Base-by-base conservation (phyloP, 202 grass and related monocot genomes). In the Hordeum pubiflorum region DNA sequence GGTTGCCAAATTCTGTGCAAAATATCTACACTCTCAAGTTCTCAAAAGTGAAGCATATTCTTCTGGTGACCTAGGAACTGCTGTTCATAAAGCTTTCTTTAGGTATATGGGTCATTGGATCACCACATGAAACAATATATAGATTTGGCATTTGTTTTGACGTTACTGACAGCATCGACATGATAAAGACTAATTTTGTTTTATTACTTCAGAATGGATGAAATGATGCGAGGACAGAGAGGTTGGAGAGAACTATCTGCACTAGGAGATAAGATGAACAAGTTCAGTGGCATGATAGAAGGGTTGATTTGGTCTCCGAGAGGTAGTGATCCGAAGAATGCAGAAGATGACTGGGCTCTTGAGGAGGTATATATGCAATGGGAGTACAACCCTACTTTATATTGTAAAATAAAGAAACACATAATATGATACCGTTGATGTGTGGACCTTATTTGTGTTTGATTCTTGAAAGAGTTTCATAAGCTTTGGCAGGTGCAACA, bases 221-320 rank as follows among this genome's bases (percentile, higher is more conserved):
- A 93, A 74, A 98, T 98, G 96, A 98, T 98, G 96, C 86, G 59
- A 63, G 96, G 96, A 37, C 92, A 98, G 67, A 95, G 96, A 91
- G 96, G 96, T 36, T 98, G 96, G 92, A 90, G 92, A 84, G 96
- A 98, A 85, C 86, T 98, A 62, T 79, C 89, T 50, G 68, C 84
- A 58, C 89, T 98, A 73, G 96, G 96, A 50, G 96, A 98, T 82
- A 93, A 98, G 50, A 95, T 95, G 73, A 95, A 95, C 70, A 89
- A 95, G 81, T 93, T 98, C 55, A 91, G 82, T 69, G 96, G 96
- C 82, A 98, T 98, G 80, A 91, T 95, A 85, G 96, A 98, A 95
- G 96, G 96, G 40, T 84, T 98, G 43, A 98, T 98, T 82, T 98
- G 96, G 96, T 98, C 92, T 78, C 92, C 92, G 33, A 95, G 76